phyloP scores from a whole-genome alignment of 257 asterid genomes.

The Anisodus acutangulus region DNA sequence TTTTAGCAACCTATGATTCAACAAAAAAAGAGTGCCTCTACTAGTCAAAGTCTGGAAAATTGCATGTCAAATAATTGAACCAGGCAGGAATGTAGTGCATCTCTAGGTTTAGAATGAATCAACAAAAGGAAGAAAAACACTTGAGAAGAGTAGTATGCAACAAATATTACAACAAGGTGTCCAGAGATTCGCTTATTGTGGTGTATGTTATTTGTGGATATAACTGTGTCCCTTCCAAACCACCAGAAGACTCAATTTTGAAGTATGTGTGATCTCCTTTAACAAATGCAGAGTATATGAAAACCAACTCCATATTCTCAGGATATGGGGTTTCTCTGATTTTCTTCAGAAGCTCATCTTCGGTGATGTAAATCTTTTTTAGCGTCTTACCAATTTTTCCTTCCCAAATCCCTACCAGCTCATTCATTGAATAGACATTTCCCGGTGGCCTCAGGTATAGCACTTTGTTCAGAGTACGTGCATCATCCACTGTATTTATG shows the following conservation, averaged over 20 bases:
- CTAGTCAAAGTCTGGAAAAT: not conserved
- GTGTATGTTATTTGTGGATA: conserved; percentile 77
- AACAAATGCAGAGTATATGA: conserved; percentile 77
- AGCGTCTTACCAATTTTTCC: conserved; percentile 65
- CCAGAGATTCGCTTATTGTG: conserved; percentile 65
- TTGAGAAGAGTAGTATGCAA: not conserved
- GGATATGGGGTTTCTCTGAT: conserved; percentile 79
- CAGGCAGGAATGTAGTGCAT: not conserved
- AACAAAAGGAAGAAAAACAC: not conserved
- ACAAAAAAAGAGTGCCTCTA: not conserved
- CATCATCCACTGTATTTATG: conserved; percentile 80
- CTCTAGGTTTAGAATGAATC: conserved; percentile 13
- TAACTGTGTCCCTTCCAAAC: conserved; percentile 68
- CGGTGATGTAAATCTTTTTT: conserved; percentile 58
- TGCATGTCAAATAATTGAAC: not conserved
- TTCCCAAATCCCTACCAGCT: conserved; percentile 86
- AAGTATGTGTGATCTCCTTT: conserved; percentile 87
- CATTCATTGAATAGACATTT: conserved; percentile 72
- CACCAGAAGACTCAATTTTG: conserved; percentile 52
- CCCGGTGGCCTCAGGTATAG: conserved; percentile 79
- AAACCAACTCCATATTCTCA: conserved; percentile 75
- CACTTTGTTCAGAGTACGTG: conserved; percentile 63
- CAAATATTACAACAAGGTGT: conserved; percentile 51
- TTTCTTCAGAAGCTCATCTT: conserved; percentile 61
- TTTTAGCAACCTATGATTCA: not conserved